These are phyloP conservation scores for Hypseocharis bilobata DNA, from an alignment of 441 rosid species.

Conservation along the genomic window DNA sequence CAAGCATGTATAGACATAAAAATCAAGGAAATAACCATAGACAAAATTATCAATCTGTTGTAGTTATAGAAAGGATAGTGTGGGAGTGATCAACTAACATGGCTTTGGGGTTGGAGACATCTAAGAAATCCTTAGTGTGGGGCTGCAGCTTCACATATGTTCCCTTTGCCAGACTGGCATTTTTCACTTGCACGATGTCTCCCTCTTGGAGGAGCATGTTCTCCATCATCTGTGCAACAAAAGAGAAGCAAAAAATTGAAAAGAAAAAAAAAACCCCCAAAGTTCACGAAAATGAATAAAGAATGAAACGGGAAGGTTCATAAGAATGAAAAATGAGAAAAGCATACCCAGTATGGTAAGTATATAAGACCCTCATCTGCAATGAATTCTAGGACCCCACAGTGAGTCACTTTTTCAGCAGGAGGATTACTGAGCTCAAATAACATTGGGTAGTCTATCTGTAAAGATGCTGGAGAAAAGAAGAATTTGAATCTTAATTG, in stretches of 20 bases:
- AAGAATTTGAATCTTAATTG: background rate
- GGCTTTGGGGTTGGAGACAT: constrained; percentile 49
- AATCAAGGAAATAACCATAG: background rate
- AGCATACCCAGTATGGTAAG: constrained; percentile 54
- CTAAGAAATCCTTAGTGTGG: constrained; percentile 42
- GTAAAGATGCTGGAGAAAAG: constrained; percentile 40
- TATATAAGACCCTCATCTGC: constrained; percentile 59
- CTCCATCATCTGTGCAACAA: constrained; percentile 39
- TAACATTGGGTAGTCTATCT: constrained; percentile 56
- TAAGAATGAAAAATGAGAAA: background rate
- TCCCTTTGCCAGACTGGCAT: constrained; percentile 36
- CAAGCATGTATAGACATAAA: constrained; percentile 11
- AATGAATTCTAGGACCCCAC: constrained; percentile 55
- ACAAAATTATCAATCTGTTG: background rate
- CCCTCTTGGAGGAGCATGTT: constrained; percentile 47
- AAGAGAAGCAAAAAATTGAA: background rate
- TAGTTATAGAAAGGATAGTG: background rate
- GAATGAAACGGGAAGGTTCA: background rate
- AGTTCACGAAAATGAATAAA: too few relatives aligned
- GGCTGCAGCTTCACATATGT: constrained; percentile 46
- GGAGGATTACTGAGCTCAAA: constrained; percentile 40
- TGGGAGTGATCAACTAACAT: constrained; percentile 27
- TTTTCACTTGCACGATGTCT: constrained; percentile 36
- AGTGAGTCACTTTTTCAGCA: constrained; percentile 40
- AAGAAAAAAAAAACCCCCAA: background rate